A percentile compares a stretch with the other conserved stretches of the same genome.
Evolutionary conservation across 2,329 filamentous ascomycete species (phyloP).

Genomic region (Sporothrix dimorphospora): DNA sequence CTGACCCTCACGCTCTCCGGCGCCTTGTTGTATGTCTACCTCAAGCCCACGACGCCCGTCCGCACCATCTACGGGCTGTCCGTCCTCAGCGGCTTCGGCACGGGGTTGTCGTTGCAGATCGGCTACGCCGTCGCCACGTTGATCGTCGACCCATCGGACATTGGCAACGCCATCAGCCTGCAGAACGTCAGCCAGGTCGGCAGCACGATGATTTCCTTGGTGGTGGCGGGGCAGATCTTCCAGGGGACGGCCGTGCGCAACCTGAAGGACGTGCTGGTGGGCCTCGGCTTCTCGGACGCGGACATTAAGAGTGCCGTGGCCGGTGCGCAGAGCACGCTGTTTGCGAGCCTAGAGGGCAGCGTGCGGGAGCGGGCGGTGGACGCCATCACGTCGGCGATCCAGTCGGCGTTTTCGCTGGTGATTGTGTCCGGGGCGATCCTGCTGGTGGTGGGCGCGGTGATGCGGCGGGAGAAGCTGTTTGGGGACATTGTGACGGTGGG

Average conservation of each 20-base stretch:
- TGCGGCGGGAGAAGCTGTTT: slow-evolving; percentile 3
- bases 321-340: slow-evolving; percentile 13
- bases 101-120: slow-evolving; percentile 36
- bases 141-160: slow-evolving; percentile 32
- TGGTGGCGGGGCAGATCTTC: slow-evolving; percentile 39
- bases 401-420: slow-evolving; percentile 35
- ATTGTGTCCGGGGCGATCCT: slow-evolving; percentile 8
- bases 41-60: slow-evolving; percentile 30
- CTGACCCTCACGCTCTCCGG: slow-evolving; percentile 33
- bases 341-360: not conserved
- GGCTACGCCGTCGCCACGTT: slow-evolving; percentile 40
- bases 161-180: slow-evolving; percentile 36
- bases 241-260: slow-evolving; percentile 17
- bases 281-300: not conserved
- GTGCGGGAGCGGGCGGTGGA: not conserved
- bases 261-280: not conserved
- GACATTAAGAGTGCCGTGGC: slow-evolving; percentile 11
- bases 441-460: not conserved
- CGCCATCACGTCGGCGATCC: slow-evolving; percentile 41
- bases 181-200: slow-evolving; percentile 40
- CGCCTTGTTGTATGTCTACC: slow-evolving; percentile 32
- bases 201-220: slow-evolving; percentile 37
- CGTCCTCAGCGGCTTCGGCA: slow-evolving; percentile 34
- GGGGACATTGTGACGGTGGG: not conserved
- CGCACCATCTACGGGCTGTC: slow-evolving; percentile 35